Evolutionary conservation across 768 basidiomycete genomes (phyloP).

Genomic region (Pleurotus ostreatus): DNA sequence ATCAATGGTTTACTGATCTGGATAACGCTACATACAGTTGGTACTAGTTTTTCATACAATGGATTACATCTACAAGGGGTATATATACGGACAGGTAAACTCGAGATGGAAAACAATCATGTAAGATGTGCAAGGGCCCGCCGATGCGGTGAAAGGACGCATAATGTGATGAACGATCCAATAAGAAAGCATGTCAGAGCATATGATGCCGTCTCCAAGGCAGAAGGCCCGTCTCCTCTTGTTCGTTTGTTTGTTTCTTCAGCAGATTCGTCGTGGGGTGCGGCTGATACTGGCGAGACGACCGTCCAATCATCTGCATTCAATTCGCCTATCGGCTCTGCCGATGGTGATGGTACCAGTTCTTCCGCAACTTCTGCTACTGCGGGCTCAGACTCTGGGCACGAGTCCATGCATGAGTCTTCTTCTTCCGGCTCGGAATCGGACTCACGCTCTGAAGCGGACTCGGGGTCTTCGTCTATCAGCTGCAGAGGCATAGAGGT

Average conservation of each 20-base stretch:
- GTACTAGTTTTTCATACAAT: background rate
- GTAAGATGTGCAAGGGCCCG: conserved; percentile 35
- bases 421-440: background rate
- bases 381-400: no score
- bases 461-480: background rate
- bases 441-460: background rate
- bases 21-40: no score
- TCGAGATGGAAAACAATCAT: conserved; percentile 13
- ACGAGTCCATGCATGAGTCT: no score
- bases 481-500: background rate
- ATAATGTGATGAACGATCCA: conserved; percentile 53
- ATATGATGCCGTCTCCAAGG: conserved; percentile 35
- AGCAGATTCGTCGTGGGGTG: background rate
- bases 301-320: background rate
- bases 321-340: background rate
- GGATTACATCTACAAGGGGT: background rate
- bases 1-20: no score
- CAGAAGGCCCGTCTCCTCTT: conserved; percentile 16
- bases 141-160: conserved; percentile 41
- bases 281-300: conserved; percentile 2
- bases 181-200: conserved; percentile 57
- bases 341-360: background rate
- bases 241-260: background rate
- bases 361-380: no score
- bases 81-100: no score